Percentiles rank a stretch among this genome's conserved stretches.
phyloP scores from a whole-genome alignment of 345 rosid genomes.

The Corymbia maculata region DNA sequence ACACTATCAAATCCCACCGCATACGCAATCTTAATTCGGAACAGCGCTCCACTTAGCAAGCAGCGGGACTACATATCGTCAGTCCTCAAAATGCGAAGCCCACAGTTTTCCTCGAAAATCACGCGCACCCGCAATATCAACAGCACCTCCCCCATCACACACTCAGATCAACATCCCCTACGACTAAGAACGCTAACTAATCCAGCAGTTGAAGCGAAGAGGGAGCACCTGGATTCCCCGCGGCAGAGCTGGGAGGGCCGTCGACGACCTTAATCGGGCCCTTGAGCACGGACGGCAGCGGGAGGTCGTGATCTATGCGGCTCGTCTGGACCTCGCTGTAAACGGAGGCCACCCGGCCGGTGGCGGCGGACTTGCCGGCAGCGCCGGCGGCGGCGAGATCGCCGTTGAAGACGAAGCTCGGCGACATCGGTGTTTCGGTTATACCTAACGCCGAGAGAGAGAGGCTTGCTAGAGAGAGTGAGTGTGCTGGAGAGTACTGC shows the following conservation, averaged over 20 bases:
- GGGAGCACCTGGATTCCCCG: slow-evolving; percentile 76
- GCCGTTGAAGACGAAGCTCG: slow-evolving; percentile 39
- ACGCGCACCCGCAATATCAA: background rate
- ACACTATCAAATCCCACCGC: background rate
- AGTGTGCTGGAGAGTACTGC: background rate
- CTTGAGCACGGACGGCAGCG: slow-evolving; percentile 73
- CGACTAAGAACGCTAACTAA: background rate
- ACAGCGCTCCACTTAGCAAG: background rate
- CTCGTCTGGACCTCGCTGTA: slow-evolving; percentile 82
- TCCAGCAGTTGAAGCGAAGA: background rate
- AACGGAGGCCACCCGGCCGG: slow-evolving; percentile 56
- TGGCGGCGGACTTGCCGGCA: slow-evolving; percentile 5
- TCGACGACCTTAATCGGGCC: slow-evolving; percentile 66
- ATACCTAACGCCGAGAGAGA: slow-evolving; percentile 3
- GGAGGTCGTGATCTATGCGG: slow-evolving; percentile 68
- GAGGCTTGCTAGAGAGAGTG: background rate
- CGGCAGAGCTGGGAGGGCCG: slow-evolving; percentile 84
- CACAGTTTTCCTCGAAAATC: background rate
- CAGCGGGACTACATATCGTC: background rate
- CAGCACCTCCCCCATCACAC: no score
- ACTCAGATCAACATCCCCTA: background rate
- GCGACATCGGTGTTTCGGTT: slow-evolving; percentile 31
- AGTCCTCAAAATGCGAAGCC: background rate
- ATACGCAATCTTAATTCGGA: background rate
- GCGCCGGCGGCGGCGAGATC: slow-evolving; percentile 8